A percentile compares a stretch with the other conserved stretches of the same genome.
Evolutionary conservation across 2,329 filamentous ascomycete species (phyloP).

Genomic region (Monosporascus sp.): DNA sequence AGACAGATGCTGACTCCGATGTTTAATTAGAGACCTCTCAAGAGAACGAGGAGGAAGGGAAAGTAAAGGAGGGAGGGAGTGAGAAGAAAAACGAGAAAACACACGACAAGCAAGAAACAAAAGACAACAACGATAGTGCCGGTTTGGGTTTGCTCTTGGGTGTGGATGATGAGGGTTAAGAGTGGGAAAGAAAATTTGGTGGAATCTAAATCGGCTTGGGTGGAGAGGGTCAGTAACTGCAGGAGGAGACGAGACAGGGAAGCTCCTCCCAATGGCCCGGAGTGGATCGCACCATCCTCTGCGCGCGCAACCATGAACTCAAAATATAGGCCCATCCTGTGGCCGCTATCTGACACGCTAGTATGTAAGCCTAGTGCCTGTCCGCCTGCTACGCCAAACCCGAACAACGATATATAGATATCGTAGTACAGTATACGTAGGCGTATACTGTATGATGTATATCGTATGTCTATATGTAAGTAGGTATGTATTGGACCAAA

Average conservation of each 20-base stretch:
- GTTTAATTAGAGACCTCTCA: constrained; percentile 1
- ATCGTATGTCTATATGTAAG: too few relatives aligned
- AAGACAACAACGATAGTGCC: constrained; percentile 30
- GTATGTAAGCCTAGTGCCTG: neutral
- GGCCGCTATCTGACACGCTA: neutral
- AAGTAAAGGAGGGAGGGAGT: constrained; percentile 20
- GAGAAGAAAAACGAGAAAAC: constrained; percentile 25
- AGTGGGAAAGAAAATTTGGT: constrained; percentile 24
- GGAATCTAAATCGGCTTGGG: constrained; percentile 16
- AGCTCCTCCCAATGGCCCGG: neutral
- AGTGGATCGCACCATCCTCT: neutral
- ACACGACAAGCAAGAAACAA: constrained; percentile 23
- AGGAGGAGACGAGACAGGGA: neutral
- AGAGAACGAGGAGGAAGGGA: constrained; percentile 14
- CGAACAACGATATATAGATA: neutral
- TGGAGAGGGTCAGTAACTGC: constrained; percentile 9
- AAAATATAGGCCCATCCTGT: neutral
- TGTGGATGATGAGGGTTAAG: constrained; percentile 25
- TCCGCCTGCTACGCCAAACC: neutral
- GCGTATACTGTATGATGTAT: too few relatives aligned
- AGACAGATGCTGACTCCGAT: constrained; percentile 26
- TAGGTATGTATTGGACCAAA: too few relatives aligned
- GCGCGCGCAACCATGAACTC: neutral
- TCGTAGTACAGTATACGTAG: too few relatives aligned
- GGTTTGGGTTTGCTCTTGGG: constrained; percentile 26